Conservation (phyloP, 257 asterid species). For the Catharanthus roseus region DNA sequence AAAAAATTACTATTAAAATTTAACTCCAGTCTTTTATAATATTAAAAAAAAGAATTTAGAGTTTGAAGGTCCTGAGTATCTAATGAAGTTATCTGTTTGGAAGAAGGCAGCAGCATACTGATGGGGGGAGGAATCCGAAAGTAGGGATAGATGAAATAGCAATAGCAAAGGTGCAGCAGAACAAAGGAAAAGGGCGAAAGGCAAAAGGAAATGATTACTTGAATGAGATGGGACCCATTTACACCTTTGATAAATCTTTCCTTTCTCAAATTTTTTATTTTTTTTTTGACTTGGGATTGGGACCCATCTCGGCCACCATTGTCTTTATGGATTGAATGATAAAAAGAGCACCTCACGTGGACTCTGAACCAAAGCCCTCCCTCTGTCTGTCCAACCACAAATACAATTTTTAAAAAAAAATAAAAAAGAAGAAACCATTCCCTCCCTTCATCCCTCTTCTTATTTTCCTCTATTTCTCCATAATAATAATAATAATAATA, state of each 20-base stretch:
- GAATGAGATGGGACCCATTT: slow-evolving; percentile 38
- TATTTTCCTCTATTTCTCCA: not conserved
- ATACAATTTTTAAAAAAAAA: too few relatives aligned
- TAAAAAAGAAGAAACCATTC: slow-evolving; percentile 22
- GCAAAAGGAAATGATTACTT: slow-evolving; percentile 56
- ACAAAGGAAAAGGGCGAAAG: slow-evolving; percentile 42
- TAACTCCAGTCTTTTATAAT: too few relatives aligned
- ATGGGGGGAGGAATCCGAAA: too few relatives aligned
- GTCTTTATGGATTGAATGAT: slow-evolving; percentile 96
- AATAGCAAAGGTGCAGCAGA: slow-evolving; percentile 28
- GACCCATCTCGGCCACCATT: slow-evolving; percentile 72
- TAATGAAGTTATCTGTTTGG: too few relatives aligned
- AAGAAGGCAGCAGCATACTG: too few relatives aligned
- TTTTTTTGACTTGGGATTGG: slow-evolving; percentile 60
- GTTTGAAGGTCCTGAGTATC: too few relatives aligned
- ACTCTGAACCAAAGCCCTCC: slow-evolving; percentile 88
- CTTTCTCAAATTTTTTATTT: slow-evolving; percentile 32
- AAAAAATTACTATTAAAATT: too few relatives aligned
- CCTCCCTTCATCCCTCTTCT: not conserved
- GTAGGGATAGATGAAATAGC: too few relatives aligned
- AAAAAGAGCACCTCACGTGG: slow-evolving; percentile 99
- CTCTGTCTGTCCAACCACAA: slow-evolving; percentile 83
- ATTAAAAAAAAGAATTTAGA: too few relatives aligned
- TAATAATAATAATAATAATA: too few relatives aligned
- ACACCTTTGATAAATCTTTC: slow-evolving; percentile 32